Evolutionary conservation across 2,329 filamentous ascomycete genomes (phyloP), one percentile per base, ranked within the genome.

Genomic region (Fusarium xylarioides): DNA sequence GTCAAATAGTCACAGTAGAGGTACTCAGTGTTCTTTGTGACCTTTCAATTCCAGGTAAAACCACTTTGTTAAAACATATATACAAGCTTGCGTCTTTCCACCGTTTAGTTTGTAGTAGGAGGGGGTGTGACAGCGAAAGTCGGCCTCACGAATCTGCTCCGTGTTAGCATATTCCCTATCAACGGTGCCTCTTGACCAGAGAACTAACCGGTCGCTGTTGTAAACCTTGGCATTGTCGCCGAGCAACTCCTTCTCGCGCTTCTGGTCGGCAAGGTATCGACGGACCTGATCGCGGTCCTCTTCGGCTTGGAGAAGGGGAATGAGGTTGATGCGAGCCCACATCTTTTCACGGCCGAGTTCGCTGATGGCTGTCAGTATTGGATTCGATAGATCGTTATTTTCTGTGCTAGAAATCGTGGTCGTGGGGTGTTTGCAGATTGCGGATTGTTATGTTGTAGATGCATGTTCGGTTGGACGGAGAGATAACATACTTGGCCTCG

Each of bases 301-400:
- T 82, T 99, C 96, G 63, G 96, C 96, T 83, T 98, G 95, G 73
- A 99, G 90, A 73, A 97, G 86, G 66, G 96, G 96, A 80, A 95
- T 96, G 74, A 99, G 88, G 85, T 98, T 91, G 84, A 99, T 97
- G 81, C 96, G 92, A 70, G 94, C 91, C 96, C 96, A 99, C 90
- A 97, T 96, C 88, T 98, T 99, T 82, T 99, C 96, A 78, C 96
- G 94, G 73, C 91, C 93, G 76, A 97, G 91, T 85, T 99, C 96
- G 81, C 95, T 98, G 79, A 16, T 28, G 11, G 1, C 3, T 32
- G 68, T 76, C 38, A 74, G 65, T 32, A 21, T 47, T 54, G 35
- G 7, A 2, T 34, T 18, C 15, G 4, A 14, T 11, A 28, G 9
- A 18, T 19, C 11, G 16, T n/a, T 35, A 4, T 26, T 9, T 15